Base-by-base conservation (phyloP, 345 rosid genomes). In the Streptanthus diversifolius region DNA sequence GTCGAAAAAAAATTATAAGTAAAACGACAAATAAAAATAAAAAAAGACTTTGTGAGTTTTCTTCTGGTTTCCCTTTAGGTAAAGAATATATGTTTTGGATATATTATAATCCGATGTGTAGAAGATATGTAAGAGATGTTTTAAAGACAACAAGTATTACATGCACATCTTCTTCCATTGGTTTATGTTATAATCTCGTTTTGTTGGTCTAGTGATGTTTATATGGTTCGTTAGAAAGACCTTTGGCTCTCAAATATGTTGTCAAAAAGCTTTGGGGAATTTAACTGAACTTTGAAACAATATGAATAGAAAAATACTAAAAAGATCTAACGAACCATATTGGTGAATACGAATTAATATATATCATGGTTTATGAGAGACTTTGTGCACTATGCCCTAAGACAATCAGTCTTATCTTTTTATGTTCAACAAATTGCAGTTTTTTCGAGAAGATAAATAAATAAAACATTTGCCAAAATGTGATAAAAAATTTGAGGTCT, bases 41-140 rank as follows among this genome's bases (percentile, higher is more conserved):
- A 83, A 88, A 71, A 71, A 59, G 63, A n/a, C n/a, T n/a, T 82
- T 75, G 76, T 85, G 79, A 86, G 19, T 55, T 19, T 45, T 15
- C 45, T 41, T 11, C n/a, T n/a, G n/a, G 29, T 27, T 56, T 35
- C 22, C 24, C 33, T 59, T 9, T 74, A 66, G 58, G 73, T 49
- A 21, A 58, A 39, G 44, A 29, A 66, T 48, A 27, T 0, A 45
- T 37, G 27, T 25, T 18, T 49, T 66, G 78, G 67, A 58, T 30
- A 67, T 47, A 51, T 68, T 69, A 33, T 21, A 66, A 59, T 3
- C 54, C 7, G 52, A 36, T 74, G 52, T 67, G 62, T 67, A 72
- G 22, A 60, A 2, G 54, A 71, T 51, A 43, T 69, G 65, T 44
- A 49, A 49, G 21, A 37, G 61, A 73, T 64, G 35, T 56, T 19